A percentile compares a stretch with the other conserved stretches of the same genome.
Evolutionary conservation across 2,329 filamentous ascomycete species (phyloP).

Genomic region (Ophiostoma populinum): DNA sequence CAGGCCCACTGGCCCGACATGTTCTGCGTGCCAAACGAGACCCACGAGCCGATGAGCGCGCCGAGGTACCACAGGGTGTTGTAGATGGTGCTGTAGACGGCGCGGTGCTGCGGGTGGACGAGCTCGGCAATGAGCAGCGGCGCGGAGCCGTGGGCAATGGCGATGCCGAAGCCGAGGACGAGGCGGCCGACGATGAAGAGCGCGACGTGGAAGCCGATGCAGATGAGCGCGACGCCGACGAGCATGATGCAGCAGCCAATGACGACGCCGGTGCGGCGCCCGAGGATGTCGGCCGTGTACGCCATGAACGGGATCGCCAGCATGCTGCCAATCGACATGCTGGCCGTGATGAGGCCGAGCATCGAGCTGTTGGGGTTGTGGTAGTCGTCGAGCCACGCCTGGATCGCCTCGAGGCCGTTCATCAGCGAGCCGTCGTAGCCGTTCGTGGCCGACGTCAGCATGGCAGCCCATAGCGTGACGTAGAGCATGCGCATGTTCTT

Average conservation of each 20-base stretch:
- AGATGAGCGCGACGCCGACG: conserved; percentile 22
- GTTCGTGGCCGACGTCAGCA: conserved; percentile 17
- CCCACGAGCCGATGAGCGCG: conserved; percentile 56
- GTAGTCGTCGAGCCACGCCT: conserved; percentile 21
- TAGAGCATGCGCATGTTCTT: conserved; percentile 16
- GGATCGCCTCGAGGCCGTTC: conserved; percentile 18
- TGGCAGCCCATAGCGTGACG: conserved; percentile 16
- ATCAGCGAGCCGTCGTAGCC: conserved; percentile 20
- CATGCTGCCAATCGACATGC: conserved; percentile 28
- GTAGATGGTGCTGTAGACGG: conserved; percentile 56
- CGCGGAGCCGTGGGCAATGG: conserved; percentile 21
- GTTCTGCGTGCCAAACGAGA: conserved; percentile 42
- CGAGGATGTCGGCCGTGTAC: conserved; percentile 27
- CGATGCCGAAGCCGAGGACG: conserved; percentile 47
- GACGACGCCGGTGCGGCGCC: conserved; percentile 26
- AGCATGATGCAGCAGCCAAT: conserved; percentile 23
- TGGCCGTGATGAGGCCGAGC: conserved; percentile 24
- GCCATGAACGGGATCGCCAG: conserved; percentile 27
- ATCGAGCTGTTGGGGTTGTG: conserved; percentile 16
- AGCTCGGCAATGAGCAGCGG: conserved; percentile 32
- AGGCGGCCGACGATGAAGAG: conserved; percentile 52
- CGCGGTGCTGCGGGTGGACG: conserved; percentile 61
- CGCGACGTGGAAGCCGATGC: conserved; percentile 17
- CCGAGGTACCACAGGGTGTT: conserved; percentile 75
- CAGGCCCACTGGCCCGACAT: conserved; percentile 16